Evolutionary conservation across 495 filamentous ascomycete genomes (phyloP).

Genomic region (Evernia prunastri): DNA sequence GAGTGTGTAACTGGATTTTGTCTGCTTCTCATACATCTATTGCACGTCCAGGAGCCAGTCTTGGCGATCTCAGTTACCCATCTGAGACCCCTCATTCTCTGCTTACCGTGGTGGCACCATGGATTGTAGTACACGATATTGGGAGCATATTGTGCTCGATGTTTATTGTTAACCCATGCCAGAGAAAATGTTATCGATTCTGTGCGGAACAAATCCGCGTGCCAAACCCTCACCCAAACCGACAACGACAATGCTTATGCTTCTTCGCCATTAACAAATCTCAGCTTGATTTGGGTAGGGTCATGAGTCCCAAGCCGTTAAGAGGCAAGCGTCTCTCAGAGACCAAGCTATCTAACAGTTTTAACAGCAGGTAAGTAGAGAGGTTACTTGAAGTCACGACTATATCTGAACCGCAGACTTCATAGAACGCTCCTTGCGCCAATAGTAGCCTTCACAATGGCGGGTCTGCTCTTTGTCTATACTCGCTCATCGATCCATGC

Average conservation of each 20-base stretch:
- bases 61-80: not conserved
- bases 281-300: not conserved
- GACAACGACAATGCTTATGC: not conserved
- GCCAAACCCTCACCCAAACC: not conserved
- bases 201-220: conserved; percentile 6
- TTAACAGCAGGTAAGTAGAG: conserved; percentile 17
- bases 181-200: not conserved
- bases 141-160: not conserved
- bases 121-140: not conserved
- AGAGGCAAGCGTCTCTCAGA: conserved; percentile 17
- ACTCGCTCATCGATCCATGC: conserved; percentile 44
- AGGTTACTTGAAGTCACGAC: not conserved
- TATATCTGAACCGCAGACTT: not conserved
- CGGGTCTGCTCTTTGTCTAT: conserved; percentile 43
- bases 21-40: conserved; percentile 10
- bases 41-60: conserved; percentile 13
- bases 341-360: conserved; percentile 13
- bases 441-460: conserved; percentile 47
- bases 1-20: not conserved
- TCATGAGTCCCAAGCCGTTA: conserved; percentile 15
- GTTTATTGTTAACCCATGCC: too few species aligned
- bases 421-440: conserved; percentile 29
- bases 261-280: not conserved
- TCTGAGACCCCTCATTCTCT: conserved; percentile 7
- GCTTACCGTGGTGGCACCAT: not conserved